Conservation (phyloP, 345 rosid genomes). For the Pugionium dolabratum region DNA sequence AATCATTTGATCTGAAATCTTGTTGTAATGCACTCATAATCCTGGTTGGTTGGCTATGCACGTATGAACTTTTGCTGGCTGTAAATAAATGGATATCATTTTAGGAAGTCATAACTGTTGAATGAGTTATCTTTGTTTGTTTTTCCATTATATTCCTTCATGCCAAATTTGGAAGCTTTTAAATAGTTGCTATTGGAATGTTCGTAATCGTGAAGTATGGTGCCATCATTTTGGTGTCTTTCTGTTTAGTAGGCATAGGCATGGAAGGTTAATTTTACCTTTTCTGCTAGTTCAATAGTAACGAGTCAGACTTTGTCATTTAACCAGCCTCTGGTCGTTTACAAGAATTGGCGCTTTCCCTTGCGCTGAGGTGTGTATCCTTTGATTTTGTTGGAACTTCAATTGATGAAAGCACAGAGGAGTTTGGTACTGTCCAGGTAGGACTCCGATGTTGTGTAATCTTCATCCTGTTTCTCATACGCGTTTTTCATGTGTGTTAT, state of each 20-base stretch:
- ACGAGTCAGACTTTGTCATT: constrained; percentile 30
- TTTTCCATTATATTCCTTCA: constrained; percentile 10
- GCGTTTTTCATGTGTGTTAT: constrained; percentile 19
- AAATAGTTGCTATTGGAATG: constrained; percentile 10
- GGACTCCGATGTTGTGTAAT: constrained; percentile 7
- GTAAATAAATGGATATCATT: constrained; percentile 12
- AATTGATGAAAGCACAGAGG: constrained; percentile 97
- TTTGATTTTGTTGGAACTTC: constrained; percentile 99
- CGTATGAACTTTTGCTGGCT: constrained; percentile 9
- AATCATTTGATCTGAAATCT: constrained; percentile 29
- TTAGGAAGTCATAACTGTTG: neutral
- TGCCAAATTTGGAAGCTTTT: constrained; percentile 14
- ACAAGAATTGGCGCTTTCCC: constrained; percentile 97
- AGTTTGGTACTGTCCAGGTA: constrained; percentile 99
- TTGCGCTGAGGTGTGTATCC: constrained; percentile 88
- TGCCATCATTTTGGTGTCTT: constrained; percentile 17
- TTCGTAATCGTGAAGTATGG: constrained; percentile 1
- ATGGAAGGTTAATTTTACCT: neutral
- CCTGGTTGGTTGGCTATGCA: constrained; percentile 2
- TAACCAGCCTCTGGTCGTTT: constrained; percentile 65
- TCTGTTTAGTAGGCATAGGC: constrained; percentile 25
- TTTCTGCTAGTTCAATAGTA: constrained; percentile 9
- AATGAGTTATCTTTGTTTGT: constrained; percentile 16
- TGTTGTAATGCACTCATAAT: constrained; percentile 10
- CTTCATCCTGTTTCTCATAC: constrained; percentile 16